These are phyloP conservation scores for Botrytis pseudocinerea DNA, from an alignment of 2,329 filamentous ascomycete genomes.

Conservation along the genomic window DNA sequence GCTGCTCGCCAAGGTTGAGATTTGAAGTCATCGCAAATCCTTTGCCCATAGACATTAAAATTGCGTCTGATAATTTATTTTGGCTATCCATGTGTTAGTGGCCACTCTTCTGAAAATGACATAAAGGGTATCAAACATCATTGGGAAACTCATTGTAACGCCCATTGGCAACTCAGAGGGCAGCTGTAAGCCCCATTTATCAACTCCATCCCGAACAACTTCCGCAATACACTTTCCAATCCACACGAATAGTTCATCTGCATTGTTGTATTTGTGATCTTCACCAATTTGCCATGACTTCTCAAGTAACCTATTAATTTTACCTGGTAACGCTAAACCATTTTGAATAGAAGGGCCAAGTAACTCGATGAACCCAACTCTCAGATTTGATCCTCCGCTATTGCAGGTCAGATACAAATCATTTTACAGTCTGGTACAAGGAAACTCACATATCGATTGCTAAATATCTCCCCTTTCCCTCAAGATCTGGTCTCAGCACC, in stretches of 20 bases:
- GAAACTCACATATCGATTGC: slow-evolving; percentile 65
- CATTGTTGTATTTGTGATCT: slow-evolving; percentile 71
- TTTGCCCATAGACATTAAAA: slow-evolving; percentile 68
- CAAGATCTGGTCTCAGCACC: slow-evolving; percentile 52
- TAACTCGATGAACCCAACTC: slow-evolving; percentile 67
- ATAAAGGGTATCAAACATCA: slow-evolving; percentile 46
- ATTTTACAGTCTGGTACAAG: not conserved
- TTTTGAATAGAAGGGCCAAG: slow-evolving; percentile 40
- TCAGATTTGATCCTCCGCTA: slow-evolving; percentile 67
- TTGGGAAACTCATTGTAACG: slow-evolving; percentile 71
- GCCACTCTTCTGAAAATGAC: not conserved
- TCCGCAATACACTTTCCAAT: slow-evolving; percentile 75
- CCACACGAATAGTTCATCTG: slow-evolving; percentile 77
- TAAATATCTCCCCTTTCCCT: slow-evolving; percentile 56
- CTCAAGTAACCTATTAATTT: slow-evolving; percentile 56
- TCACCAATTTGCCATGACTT: slow-evolving; percentile 74
- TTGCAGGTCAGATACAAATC: slow-evolving; percentile 37
- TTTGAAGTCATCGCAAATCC: slow-evolving; percentile 64
- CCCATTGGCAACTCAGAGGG: slow-evolving; percentile 58
- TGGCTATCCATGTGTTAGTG: slow-evolving; percentile 44
- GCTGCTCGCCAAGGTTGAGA: slow-evolving; percentile 59
- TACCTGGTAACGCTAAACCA: slow-evolving; percentile 24
- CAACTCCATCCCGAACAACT: slow-evolving; percentile 62
- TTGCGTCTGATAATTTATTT: slow-evolving; percentile 61
- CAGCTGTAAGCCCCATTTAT: slow-evolving; percentile 44